Evolutionary conservation across 1,139 yeast genomes (phyloP).

Genomic region (Suhomyces guaymorum): DNA sequence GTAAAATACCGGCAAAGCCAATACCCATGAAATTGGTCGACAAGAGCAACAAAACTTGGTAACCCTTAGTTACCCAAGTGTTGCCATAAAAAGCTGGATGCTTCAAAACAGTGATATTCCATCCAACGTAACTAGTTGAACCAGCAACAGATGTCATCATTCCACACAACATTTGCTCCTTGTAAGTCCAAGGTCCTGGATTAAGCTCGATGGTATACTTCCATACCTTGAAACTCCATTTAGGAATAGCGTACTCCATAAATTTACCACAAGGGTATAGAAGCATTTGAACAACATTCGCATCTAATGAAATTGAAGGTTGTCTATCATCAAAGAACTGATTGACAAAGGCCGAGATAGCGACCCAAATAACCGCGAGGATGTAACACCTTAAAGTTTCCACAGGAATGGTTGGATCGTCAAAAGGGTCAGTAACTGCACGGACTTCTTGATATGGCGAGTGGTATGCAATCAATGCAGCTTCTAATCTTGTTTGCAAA

Average conservation of each 20-base stretch:
- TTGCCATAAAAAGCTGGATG: constrained; percentile 17
- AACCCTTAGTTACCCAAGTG: constrained; percentile 21
- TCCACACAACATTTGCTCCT: constrained; percentile 26
- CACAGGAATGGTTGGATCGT: constrained; percentile 48
- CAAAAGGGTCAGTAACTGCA: constrained; percentile 54
- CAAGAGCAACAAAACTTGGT: constrained; percentile 18
- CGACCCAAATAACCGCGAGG: constrained; percentile 56
- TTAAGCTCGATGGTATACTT: constrained; percentile 21
- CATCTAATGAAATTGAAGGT: constrained; percentile 47
- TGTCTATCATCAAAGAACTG: constrained; percentile 58
- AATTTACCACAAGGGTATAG: constrained; percentile 56
- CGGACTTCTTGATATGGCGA: constrained; percentile 70
- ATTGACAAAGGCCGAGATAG: constrained; percentile 56
- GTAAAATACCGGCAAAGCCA: constrained; percentile 24
- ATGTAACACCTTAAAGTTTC: constrained; percentile 61
- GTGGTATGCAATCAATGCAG: constrained; percentile 44
- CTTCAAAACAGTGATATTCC: constrained; percentile 20
- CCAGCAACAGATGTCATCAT: constrained; percentile 21
- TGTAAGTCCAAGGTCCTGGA: constrained; percentile 27
- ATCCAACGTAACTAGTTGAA: constrained; percentile 15
- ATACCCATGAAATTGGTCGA: constrained; percentile 24
- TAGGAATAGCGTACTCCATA: constrained; percentile 26
- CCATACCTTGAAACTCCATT: constrained; percentile 20
- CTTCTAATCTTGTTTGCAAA: constrained; percentile 20
- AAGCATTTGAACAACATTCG: constrained; percentile 57